These are phyloP conservation scores for Thalassiosira sp. DNA, from an alignment of 352 stramenopile genomes.

Conservation along the genomic window DNA sequence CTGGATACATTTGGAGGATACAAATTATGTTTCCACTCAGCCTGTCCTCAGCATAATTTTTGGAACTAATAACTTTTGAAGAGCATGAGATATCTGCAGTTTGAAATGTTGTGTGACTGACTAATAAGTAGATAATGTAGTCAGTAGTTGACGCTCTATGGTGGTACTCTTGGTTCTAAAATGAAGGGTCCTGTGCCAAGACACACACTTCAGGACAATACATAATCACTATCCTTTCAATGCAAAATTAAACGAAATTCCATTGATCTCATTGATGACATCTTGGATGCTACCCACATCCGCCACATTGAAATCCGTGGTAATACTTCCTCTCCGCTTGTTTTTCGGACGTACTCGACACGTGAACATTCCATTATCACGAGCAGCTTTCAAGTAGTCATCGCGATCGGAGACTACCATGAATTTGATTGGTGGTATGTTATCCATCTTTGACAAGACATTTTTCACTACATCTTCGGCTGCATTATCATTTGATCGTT, in stretches of 20 bases:
- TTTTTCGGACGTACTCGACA: constrained; percentile 66
- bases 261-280: constrained; percentile 83
- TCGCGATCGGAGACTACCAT: constrained; percentile 77
- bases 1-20: too few relatives aligned
- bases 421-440: constrained; percentile 52
- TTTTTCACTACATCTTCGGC: constrained; percentile 42
- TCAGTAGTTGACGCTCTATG: too few relatives aligned
- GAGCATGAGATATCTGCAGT: too few relatives aligned
- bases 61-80: too few relatives aligned
- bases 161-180: too few relatives aligned
- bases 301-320: constrained; percentile 70
- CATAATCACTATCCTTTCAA: constrained; percentile 57
- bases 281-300: constrained; percentile 64
- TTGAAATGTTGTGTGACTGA: too few relatives aligned
- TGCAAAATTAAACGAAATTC: constrained; percentile 76
- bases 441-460: constrained; percentile 38
- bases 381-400: constrained; percentile 69
- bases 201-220: too few relatives aligned
- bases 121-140: too few relatives aligned
- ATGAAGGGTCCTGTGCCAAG: too few relatives aligned
- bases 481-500: constrained; percentile 36
- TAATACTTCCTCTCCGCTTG: constrained; percentile 61
- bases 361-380: constrained; percentile 71
- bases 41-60: too few relatives aligned
- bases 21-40: too few relatives aligned